phyloP scores from a whole-genome alignment of 805 yeast species.

The Wickerhamomyces pijperi region DNA sequence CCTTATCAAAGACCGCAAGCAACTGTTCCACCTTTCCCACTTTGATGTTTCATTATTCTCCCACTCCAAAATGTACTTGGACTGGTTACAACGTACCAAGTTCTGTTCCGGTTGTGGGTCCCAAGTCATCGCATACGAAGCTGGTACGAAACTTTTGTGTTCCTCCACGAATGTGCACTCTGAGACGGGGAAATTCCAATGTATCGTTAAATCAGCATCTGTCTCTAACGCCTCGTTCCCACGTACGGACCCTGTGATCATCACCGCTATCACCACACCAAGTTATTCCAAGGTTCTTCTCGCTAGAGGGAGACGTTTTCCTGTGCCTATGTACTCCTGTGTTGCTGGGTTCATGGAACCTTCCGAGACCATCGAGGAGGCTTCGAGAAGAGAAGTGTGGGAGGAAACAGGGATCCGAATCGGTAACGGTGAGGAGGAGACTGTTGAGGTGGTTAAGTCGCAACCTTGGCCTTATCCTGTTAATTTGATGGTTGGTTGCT shows the following conservation, averaged over 20 bases:
- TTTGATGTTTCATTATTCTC: slow-evolving; percentile 59
- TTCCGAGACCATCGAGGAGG: slow-evolving; percentile 81
- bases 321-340: slow-evolving; percentile 59
- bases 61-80: slow-evolving; percentile 75
- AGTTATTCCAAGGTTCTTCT: slow-evolving; percentile 53
- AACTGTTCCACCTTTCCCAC: slow-evolving; percentile 16
- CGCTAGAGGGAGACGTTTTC: slow-evolving; percentile 58
- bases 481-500: slow-evolving; percentile 86
- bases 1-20: slow-evolving; percentile 4
- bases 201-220: slow-evolving; percentile 27
- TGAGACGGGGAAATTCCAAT: slow-evolving; percentile 10
- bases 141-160: slow-evolving; percentile 54
- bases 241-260: slow-evolving; percentile 82
- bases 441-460: slow-evolving; percentile 52
- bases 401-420: slow-evolving; percentile 86
- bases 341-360: slow-evolving; percentile 97
- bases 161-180: too few relatives aligned
- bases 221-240: slow-evolving; percentile 84
- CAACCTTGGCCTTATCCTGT: slow-evolving; percentile 99
- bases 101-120: slow-evolving; percentile 88
- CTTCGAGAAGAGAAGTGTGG: slow-evolving; percentile 83
- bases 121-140: slow-evolving; percentile 45
- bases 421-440: slow-evolving; percentile 7
- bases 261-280: slow-evolving; percentile 62
- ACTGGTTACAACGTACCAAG: slow-evolving; percentile 68